These are phyloP conservation scores for Protomyces lactucae-debilis DNA, from an alignment of 1,139 yeast genomes.

Conservation along the genomic window DNA sequence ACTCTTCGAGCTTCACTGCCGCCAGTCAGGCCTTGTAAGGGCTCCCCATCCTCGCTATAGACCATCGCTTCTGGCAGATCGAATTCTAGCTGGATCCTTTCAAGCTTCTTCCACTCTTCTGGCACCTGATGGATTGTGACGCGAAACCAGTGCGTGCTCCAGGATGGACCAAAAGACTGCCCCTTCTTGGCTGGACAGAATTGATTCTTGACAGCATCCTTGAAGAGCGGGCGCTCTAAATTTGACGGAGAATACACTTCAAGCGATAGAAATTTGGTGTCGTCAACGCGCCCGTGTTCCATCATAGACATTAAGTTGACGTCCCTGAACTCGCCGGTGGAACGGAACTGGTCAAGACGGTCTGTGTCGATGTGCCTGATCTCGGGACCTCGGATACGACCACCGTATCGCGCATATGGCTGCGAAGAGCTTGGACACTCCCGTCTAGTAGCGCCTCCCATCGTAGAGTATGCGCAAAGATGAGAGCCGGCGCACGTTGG, in stretches of 20 bases:
- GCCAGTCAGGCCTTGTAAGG: conserved; percentile 81
- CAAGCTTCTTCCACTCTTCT: conserved; percentile 50
- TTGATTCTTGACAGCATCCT: background rate
- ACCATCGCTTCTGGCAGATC: conserved; percentile 83
- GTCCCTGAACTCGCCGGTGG: conserved; percentile 2
- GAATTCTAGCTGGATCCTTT: conserved; percentile 69
- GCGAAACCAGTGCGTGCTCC: conserved; percentile 94
- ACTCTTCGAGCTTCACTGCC: conserved; percentile 50
- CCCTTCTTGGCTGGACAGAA: conserved; percentile 50
- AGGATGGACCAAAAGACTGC: conserved; percentile 83
- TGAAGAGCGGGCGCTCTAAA: conserved; percentile 2
- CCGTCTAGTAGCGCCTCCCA: background rate
- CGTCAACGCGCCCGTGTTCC: conserved; percentile 1
- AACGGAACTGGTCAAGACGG: background rate
- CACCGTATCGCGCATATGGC: background rate
- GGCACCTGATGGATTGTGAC: conserved; percentile 58
- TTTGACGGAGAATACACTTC: conserved; percentile 4
- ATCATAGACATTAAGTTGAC: conserved; percentile 2
- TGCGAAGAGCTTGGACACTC: background rate
- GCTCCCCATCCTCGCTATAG: conserved; percentile 61
- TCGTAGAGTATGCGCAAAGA: background rate
- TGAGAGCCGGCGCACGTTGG: too few species aligned
- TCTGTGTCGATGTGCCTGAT: conserved; percentile 5
- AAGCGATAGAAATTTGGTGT: background rate
- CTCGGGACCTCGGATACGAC: background rate